Conservation (phyloP, 2,329 filamentous ascomycete species). For the Xylaria sp. region DNA sequence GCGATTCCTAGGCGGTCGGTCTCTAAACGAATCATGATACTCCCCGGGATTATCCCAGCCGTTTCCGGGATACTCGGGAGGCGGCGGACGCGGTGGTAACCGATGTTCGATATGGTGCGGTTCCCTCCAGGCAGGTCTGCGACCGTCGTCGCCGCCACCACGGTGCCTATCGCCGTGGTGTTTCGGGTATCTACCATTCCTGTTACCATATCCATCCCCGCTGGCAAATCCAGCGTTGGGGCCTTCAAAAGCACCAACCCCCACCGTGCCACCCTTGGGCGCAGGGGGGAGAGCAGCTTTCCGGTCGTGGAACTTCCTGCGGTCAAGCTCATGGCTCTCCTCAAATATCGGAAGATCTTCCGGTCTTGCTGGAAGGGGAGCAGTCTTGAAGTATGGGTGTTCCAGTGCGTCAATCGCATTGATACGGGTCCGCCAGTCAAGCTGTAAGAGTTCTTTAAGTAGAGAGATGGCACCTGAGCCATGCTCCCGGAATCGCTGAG, state of each 20-base stretch:
- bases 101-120: constrained; percentile 41
- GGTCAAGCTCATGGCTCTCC: constrained; percentile 95
- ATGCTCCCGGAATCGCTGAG: constrained; percentile 74
- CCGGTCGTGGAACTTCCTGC: constrained; percentile 85
- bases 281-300: constrained; percentile 85
- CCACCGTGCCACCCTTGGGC: constrained; percentile 87
- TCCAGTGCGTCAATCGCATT: constrained; percentile 93
- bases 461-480: constrained; percentile 75
- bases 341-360: constrained; percentile 90
- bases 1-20: constrained; percentile 40
- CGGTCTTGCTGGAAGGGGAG: constrained; percentile 77
- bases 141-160: constrained; percentile 46
- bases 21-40: constrained; percentile 47
- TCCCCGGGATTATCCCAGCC: constrained; percentile 43
- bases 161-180: constrained; percentile 39
- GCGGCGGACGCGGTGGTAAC: constrained; percentile 54
- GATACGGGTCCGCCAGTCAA: constrained; percentile 86
- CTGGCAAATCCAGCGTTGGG: constrained; percentile 55
- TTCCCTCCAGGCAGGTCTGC: constrained; percentile 60
- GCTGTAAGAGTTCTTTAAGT: constrained; percentile 77
- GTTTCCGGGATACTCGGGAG: constrained; percentile 44
- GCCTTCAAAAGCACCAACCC: constrained; percentile 63
- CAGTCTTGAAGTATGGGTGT: constrained; percentile 85
- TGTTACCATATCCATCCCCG: constrained; percentile 55
- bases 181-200: constrained; percentile 50